These are phyloP conservation scores for Rhododendron ferrugineum DNA, from an alignment of 148 eudicot genomes.

Conservation along the genomic window DNA sequence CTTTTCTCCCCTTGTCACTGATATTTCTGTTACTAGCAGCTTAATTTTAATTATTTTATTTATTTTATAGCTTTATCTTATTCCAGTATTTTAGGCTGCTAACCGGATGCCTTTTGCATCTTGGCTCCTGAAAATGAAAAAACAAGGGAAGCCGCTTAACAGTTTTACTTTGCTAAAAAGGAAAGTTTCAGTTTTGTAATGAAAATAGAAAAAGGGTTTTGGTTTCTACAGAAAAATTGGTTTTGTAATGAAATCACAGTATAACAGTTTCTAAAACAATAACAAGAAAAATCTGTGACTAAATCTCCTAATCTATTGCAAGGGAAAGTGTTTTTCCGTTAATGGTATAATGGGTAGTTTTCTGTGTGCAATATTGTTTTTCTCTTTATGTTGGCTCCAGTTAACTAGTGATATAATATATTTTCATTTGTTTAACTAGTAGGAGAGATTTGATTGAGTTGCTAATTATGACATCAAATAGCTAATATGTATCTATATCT, in stretches of 20 bases:
- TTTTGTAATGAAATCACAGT: background rate
- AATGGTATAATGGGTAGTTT: background rate
- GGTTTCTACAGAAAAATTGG: background rate
- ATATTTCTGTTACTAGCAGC: background rate
- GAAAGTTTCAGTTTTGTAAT: background rate
- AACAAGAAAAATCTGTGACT: background rate
- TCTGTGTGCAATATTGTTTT: background rate
- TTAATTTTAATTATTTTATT: background rate
- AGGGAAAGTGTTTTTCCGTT: background rate
- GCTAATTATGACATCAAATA: background rate
- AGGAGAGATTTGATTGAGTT: background rate
- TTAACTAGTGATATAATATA: background rate
- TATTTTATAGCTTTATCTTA: background rate
- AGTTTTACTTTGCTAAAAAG: background rate
- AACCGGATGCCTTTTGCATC: background rate
- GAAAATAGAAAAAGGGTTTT: background rate
- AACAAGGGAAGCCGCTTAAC: background rate
- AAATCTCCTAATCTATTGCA: background rate
- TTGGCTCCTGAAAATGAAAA: background rate
- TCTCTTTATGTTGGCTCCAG: background rate
- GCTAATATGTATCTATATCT: background rate
- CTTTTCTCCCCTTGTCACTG: background rate
- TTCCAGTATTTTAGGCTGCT: background rate
- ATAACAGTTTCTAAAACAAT: background rate
- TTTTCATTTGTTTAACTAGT: background rate